phyloP scores from a whole-genome alignment of 2,329 filamentous ascomycete species.

The Anisogramma anomala region DNA sequence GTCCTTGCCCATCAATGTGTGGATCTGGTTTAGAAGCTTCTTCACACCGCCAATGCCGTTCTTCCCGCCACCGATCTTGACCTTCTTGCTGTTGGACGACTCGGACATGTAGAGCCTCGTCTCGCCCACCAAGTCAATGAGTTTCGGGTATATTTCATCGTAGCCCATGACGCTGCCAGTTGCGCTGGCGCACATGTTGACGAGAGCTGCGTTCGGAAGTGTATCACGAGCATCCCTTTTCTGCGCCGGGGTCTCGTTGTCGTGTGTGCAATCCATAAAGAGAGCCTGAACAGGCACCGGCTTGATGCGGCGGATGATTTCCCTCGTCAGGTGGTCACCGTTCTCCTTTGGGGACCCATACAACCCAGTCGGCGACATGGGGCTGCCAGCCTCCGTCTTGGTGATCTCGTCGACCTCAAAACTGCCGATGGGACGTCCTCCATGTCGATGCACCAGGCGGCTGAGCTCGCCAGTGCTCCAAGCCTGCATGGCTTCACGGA shows the following conservation, averaged over 20 bases:
- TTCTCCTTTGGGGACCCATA: slow-evolving; percentile 20
- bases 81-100: slow-evolving; percentile 49
- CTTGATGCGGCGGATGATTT: slow-evolving; percentile 70
- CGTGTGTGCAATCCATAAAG: slow-evolving; percentile 99
- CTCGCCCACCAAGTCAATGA: slow-evolving; percentile 89
- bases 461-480: slow-evolving; percentile 93
- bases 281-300: slow-evolving; percentile 83
- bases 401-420: slow-evolving; percentile 88
- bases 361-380: slow-evolving; percentile 22
- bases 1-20: slow-evolving; percentile 89
- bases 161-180: slow-evolving; percentile 97
- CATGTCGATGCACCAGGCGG: slow-evolving; percentile 83
- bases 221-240: slow-evolving; percentile 92
- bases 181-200: slow-evolving; percentile 90
- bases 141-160: slow-evolving; percentile 86
- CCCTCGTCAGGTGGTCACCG: slow-evolving; percentile 32
- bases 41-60: slow-evolving; percentile 84
- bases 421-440: slow-evolving; percentile 87
- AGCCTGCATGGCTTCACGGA: slow-evolving; percentile 95
- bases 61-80: slow-evolving; percentile 58
- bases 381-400: slow-evolving; percentile 39
- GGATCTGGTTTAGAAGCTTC: slow-evolving; percentile 87
- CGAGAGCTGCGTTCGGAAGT: slow-evolving; percentile 82
- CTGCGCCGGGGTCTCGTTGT: slow-evolving; percentile 92
- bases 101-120: slow-evolving; percentile 70